These are phyloP conservation scores for Phyllosticta paracitricarpa DNA, from an alignment of 2,329 filamentous ascomycete genomes.

Conservation along the genomic window DNA sequence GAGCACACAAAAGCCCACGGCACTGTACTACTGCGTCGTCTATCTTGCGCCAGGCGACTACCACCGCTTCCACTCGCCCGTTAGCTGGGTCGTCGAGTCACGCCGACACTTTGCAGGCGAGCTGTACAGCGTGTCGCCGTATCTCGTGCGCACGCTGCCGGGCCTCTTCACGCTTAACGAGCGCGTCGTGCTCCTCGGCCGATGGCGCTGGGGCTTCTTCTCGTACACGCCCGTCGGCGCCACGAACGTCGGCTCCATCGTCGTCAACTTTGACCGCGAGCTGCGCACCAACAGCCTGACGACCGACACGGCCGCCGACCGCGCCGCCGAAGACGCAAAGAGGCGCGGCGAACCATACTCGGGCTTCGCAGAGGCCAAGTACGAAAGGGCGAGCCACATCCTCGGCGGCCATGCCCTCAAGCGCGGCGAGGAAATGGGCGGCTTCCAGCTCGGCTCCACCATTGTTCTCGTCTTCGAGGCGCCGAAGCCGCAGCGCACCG, in stretches of 20 bases:
- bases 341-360: slow-evolving; percentile 69
- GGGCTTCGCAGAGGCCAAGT: slow-evolving; percentile 90
- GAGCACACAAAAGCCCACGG: slow-evolving; percentile 41
- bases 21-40: slow-evolving; percentile 86
- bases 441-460: slow-evolving; percentile 90
- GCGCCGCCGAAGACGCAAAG: slow-evolving; percentile 70
- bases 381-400: slow-evolving; percentile 64
- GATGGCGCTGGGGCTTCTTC: slow-evolving; percentile 98
- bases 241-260: slow-evolving; percentile 94
- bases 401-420: slow-evolving; percentile 75
- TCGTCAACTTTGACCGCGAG: slow-evolving; percentile 93
- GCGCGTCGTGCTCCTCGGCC: slow-evolving; percentile 81
- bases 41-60: slow-evolving; percentile 97
- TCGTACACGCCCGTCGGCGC: slow-evolving; percentile 90
- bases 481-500: slow-evolving; percentile 50
- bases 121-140: slow-evolving; percentile 88
- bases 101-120: slow-evolving; percentile 97
- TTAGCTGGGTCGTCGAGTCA: slow-evolving; percentile 88
- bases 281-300: slow-evolving; percentile 84
- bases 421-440: slow-evolving; percentile 93
- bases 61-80: slow-evolving; percentile 93
- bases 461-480: slow-evolving; percentile 96
- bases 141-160: slow-evolving; percentile 82
- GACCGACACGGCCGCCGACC: slow-evolving; percentile 85
- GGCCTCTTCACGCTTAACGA: slow-evolving; percentile 96